Conservation (phyloP, 352 stramenopile genomes). For the Phytophthora crassamura region DNA sequence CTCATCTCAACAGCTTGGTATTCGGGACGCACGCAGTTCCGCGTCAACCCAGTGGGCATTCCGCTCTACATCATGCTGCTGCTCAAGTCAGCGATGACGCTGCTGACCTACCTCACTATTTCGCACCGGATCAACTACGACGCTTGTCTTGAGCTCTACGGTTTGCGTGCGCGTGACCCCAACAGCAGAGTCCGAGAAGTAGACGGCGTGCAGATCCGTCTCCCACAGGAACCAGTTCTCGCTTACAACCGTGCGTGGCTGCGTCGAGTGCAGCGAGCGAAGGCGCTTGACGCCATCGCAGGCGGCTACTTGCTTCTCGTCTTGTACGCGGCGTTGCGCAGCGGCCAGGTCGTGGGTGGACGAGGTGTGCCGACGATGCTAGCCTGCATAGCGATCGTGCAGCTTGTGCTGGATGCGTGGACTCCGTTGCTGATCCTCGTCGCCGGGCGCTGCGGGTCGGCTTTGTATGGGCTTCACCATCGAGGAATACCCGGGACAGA, state of each 20-base stretch:
- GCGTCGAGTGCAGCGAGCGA: conserved; percentile 61
- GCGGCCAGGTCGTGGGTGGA: conserved; percentile 58
- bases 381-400: conserved; percentile 44
- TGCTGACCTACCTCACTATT: conserved; percentile 60
- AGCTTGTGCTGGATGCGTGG: conserved; percentile 74
- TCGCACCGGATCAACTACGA: conserved; percentile 72
- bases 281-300: conserved; percentile 55
- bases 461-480: conserved; percentile 63
- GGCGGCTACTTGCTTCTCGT: conserved; percentile 77
- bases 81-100: conserved; percentile 59
- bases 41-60: conserved; percentile 47
- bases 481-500: conserved; percentile 64
- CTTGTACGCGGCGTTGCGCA: conserved; percentile 70
- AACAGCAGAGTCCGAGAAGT: conserved; percentile 40
- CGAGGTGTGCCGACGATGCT: conserved; percentile 51
- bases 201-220: conserved; percentile 31
- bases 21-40: conserved; percentile 60
- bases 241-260: conserved; percentile 75
- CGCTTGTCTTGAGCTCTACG: conserved; percentile 60
- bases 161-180: conserved; percentile 30
- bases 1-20: conserved; percentile 55
- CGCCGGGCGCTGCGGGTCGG: conserved; percentile 56
- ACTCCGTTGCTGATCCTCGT: conserved; percentile 71
- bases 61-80: conserved; percentile 72
- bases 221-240: conserved; percentile 62